phyloP scores from a whole-genome alignment of 257 asterid genomes.

The Nicotiana paniculata region DNA sequence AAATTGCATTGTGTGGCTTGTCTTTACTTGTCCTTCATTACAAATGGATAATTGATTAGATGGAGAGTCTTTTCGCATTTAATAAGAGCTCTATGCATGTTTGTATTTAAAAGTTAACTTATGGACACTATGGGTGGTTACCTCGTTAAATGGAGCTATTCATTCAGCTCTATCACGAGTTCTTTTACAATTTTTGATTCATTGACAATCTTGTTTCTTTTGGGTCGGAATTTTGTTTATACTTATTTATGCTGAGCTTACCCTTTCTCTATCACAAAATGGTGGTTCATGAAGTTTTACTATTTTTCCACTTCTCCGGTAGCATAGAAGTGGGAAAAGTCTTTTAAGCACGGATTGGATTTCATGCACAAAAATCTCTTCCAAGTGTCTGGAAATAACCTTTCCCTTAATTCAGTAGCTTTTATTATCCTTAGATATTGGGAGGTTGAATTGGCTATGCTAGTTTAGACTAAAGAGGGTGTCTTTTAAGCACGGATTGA shows the following conservation, averaged over 20 bases:
- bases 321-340: no score
- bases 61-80: not conserved
- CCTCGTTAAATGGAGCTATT: not conserved
- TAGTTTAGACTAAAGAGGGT: not conserved
- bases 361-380: no score
- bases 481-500: no score
- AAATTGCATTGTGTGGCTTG: not conserved
- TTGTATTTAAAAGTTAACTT: not conserved
- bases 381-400: not conserved
- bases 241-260: not conserved
- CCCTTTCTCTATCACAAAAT: not conserved
- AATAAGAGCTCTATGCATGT: constrained; percentile 2
- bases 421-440: not conserved
- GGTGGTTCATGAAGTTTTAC: not conserved
- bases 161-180: not conserved
- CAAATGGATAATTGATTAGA: not conserved
- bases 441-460: not conserved
- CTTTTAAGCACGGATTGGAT: no score
- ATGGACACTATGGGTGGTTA: not conserved
- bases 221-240: not conserved
- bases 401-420: not conserved
- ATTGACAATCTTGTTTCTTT: not conserved
- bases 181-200: not conserved
- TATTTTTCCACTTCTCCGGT: not conserved
- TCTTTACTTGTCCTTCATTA: not conserved